Base-by-base conservation (phyloP, 805 yeast genomes). In the Clavispora fructus region DNA sequence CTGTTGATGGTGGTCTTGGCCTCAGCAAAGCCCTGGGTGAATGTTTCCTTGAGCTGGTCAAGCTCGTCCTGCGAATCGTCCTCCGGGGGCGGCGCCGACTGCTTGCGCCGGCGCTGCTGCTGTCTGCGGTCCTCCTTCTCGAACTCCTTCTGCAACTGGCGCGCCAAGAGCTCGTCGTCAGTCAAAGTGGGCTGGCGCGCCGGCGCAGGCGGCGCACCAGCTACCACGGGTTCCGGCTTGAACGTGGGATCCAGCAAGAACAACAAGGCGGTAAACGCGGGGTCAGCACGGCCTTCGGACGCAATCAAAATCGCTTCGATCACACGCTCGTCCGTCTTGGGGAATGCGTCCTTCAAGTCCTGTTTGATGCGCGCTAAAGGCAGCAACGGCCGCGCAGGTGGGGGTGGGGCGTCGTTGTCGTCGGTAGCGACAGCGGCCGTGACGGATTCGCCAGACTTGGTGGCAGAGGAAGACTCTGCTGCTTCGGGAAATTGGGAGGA, bases 201-300 rank as follows among this genome's bases (percentile, higher is more conserved):
- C 8, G 23, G 28, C 29, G 44, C 31, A 6, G 41, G 35, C 11
- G 47, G 44, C 5, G 40, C 45, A 14, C 67, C 65, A 6, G 23
- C 31, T 3, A 23, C 17, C n/a, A 25, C 26, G 10, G 43, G 43
- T 50, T 76, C 79, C 12, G 83, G 80, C 50, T 75, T 75, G 49
- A 74, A 73, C 3, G 73, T 62, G 9, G 92, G 92, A 64, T 91
- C 97, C 14, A 87, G 82, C 45, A 88, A 67, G 55, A 78, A 88
- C 49, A 92, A 71, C 57, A 91, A 70, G 0, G 97, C 97, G 63
- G 85, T 86, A 71, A 92, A 92, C 1, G 97, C 95, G 1, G 87
- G 83, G 56, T 89, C 97, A 39, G 88, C 62, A 41, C 77, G 73
- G 27, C 95, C 96, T 41, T 76, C 79, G 16, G 95, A 81, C 2